Base-by-base conservation (phyloP, 495 filamentous ascomycete species). In the Hypoxylon rickii region DNA sequence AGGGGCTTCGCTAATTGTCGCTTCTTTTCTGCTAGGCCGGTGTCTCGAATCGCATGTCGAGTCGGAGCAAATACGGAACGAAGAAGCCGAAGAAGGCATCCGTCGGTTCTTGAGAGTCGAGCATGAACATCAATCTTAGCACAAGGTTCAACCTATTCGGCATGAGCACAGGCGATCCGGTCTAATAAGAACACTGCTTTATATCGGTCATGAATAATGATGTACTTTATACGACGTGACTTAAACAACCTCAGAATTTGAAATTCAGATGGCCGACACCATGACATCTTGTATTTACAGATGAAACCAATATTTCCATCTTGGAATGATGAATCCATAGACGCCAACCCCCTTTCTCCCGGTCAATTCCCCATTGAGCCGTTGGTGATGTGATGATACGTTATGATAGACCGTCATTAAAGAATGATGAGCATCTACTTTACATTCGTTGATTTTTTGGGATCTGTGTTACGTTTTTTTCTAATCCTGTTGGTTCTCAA, bases 61-160 rank as follows among this genome's bases (percentile, higher is more conserved):
- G 87, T 69, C 82, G 94, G 65, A 96, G 90, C 50, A 99, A 99
- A 77, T 99, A 95, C 65, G 94, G 94, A 53, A 96, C 95, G 11
- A 99, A 99, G 86, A 97, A 96, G 76, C 93, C 94, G 1, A 97
- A 96, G 85, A 83, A 82, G 65, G 77, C 81, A 36, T 66, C 76
- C 11, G 77, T 79, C 21, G 75, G 77, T 31, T 8, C 51, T 39
- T 69, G 59, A n/a, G n/a, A n/a, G n/a, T n/a, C n/a, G n/a, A n/a
- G n/a, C n/a, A n/a, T n/a, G n/a, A n/a, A n/a, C n/a, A n/a, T n/a
- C n/a, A n/a, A n/a, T n/a, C n/a, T n/a, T n/a, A n/a, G n/a, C n/a
- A n/a, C n/a, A n/a, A n/a, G n/a, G n/a, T n/a, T n/a, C n/a, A n/a
- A n/a, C n/a, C n/a, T n/a, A n/a, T n/a, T n/a, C n/a, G n/a, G n/a